A percentile compares a stretch with the other conserved stretches of the same genome.
These are phyloP conservation scores for Auxenochlorella pyrenoidosa DNA, from an alignment of 139 green algal species.

Conservation along the genomic window DNA sequence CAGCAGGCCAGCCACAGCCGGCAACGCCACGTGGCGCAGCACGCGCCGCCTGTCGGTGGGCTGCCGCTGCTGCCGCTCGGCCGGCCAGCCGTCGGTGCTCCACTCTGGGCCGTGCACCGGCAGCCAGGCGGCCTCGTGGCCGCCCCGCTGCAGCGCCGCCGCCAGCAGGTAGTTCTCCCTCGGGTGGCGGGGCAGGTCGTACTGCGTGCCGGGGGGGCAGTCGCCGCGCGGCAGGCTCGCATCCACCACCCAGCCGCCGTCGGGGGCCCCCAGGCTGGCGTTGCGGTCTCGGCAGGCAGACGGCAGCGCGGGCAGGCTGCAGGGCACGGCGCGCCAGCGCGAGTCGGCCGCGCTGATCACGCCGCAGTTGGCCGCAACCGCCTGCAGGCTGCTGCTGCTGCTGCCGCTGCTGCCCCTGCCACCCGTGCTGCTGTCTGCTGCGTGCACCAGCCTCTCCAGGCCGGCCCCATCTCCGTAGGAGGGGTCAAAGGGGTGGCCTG, in stretches of 20 bases:
- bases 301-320: conserved; percentile 10
- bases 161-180: conserved; percentile 58
- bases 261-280: background rate
- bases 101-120: conserved; percentile 51
- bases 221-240: background rate
- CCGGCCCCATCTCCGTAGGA: background rate
- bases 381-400: background rate
- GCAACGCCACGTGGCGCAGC: background rate
- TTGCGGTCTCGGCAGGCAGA: conserved; percentile 45
- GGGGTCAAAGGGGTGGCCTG: conserved; percentile 47
- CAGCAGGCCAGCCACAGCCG: background rate
- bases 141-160: background rate
- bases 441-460: background rate
- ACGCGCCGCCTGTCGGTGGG: conserved; percentile 6
- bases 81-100: conserved; percentile 34
- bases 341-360: conserved; percentile 46
- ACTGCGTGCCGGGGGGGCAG: conserved; percentile 50
- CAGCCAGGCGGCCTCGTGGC: conserved; percentile 50
- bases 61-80: conserved; percentile 13
- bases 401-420: background rate
- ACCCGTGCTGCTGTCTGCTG: too few species aligned
- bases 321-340: conserved; percentile 49
- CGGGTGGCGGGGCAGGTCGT: conserved; percentile 52
- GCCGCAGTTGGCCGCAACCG: conserved; percentile 37
- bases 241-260: background rate